phyloP scores from a whole-genome alignment of 2,329 filamentous ascomycete genomes.

The Metarhizium robertsii region DNA sequence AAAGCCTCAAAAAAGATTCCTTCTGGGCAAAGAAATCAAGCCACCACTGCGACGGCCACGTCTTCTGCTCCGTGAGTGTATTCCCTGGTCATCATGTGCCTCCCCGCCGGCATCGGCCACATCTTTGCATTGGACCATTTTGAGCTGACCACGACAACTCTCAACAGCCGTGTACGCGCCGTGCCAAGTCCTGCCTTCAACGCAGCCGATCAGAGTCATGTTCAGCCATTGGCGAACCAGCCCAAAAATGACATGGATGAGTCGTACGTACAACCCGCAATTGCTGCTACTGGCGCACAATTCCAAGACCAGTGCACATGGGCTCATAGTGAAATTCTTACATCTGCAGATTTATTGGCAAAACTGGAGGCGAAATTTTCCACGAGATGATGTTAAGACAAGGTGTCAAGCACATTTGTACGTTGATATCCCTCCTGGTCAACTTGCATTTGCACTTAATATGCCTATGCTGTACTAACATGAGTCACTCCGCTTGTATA shows the following conservation, averaged over 20 bases:
- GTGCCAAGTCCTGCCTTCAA: constrained; percentile 56
- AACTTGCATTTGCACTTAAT: too few species aligned
- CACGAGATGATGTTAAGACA: too few species aligned
- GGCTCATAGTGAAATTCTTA: too few species aligned
- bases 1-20: constrained; percentile 30
- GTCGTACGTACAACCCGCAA: constrained; percentile 58
- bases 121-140: neutral
- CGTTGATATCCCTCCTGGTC: too few species aligned
- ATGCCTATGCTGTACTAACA: too few species aligned
- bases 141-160: constrained; percentile 1
- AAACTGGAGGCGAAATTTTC: too few species aligned
- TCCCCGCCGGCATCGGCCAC: constrained; percentile 9
- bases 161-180: constrained; percentile 36
- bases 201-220: constrained; percentile 41
- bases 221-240: constrained; percentile 58
- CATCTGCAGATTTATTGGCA: too few species aligned
- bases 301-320: too few species aligned
- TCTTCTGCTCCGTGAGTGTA: constrained; percentile 41
- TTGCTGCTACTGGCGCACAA: neutral
- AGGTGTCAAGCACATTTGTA: too few species aligned
- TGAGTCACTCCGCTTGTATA: constrained; percentile 20
- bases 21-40: constrained; percentile 5
- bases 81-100: constrained; percentile 4
- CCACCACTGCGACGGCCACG: constrained; percentile 10
- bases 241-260: constrained; percentile 62